Conservation (phyloP, 169 alveolate genomes). For the Cryptosporidium ryanae region DNA sequence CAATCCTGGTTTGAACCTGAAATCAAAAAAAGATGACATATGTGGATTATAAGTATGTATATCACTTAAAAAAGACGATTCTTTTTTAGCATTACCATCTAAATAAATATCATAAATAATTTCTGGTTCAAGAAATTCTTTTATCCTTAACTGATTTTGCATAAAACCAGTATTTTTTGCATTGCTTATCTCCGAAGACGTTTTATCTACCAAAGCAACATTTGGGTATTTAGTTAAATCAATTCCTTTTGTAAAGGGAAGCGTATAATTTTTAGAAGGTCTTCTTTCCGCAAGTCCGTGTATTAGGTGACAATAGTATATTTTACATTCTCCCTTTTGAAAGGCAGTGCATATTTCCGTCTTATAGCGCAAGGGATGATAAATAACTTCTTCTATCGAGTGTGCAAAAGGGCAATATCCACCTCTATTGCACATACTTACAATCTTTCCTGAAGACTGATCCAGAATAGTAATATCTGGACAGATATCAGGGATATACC, state of each 20-base stretch:
- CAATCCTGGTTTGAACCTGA: neutral
- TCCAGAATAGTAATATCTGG: constrained; percentile 77
- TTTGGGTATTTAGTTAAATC: constrained; percentile 81
- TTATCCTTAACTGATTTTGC: neutral
- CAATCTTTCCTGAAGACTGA: constrained; percentile 74
- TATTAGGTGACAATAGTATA: constrained; percentile 85
- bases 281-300: constrained; percentile 88
- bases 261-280: constrained; percentile 79
- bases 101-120: too few species aligned
- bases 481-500: constrained; percentile 87
- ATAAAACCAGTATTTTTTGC: neutral
- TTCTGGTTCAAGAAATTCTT: neutral
- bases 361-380: constrained; percentile 86
- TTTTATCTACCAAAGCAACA: constrained; percentile 84
- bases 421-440: constrained; percentile 83
- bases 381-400: constrained; percentile 84
- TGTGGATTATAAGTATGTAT: neutral
- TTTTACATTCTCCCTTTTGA: constrained; percentile 84
- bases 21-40: neutral
- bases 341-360: constrained; percentile 83
- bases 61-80: neutral
- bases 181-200: constrained; percentile 2
- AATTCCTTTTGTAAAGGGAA: constrained; percentile 82
- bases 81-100: neutral
- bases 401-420: constrained; percentile 88